phyloP scores from a whole-genome alignment of 2,329 filamentous ascomycete genomes.

The Dothideomycetes sp. region DNA sequence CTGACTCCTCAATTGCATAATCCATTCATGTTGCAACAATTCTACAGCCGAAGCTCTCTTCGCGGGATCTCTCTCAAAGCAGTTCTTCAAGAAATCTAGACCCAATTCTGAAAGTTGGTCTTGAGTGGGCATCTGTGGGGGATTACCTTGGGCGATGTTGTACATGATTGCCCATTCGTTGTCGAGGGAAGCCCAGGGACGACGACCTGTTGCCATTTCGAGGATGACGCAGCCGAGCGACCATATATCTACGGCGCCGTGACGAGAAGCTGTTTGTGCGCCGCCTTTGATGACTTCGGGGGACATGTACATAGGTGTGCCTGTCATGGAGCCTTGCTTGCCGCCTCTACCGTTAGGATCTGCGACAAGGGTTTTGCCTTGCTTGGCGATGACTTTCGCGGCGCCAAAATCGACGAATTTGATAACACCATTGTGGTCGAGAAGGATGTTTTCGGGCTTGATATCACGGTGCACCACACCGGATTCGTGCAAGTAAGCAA shows the following conservation, averaged over 20 bases:
- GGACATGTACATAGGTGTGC: conserved; percentile 99
- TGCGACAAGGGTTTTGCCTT: conserved; percentile 74
- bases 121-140: conserved; percentile 68
- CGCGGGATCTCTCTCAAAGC: conserved; percentile 76
- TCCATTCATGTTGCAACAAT: conserved; percentile 90
- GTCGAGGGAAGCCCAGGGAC: conserved; percentile 91
- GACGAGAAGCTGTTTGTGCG: conserved; percentile 58
- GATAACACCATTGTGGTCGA: conserved; percentile 96
- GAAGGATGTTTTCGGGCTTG: conserved; percentile 92
- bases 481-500: conserved; percentile 86
- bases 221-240: conserved; percentile 92
- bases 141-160: conserved; percentile 96
- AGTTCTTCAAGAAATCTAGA: conserved; percentile 78
- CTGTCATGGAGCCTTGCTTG: conserved; percentile 82
- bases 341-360: conserved; percentile 29
- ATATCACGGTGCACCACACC: conserved; percentile 94
- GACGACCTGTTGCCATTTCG: conserved; percentile 91
- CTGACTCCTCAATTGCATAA: conserved; percentile 41
- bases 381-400: conserved; percentile 89
- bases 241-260: conserved; percentile 90
- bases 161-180: conserved; percentile 99
- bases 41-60: conserved; percentile 76
- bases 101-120: conserved; percentile 80
- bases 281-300: conserved; percentile 96
- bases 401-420: conserved; percentile 99